Conservation (phyloP, 352 stramenopile genomes). For the Globisporangium uncinulatum region DNA sequence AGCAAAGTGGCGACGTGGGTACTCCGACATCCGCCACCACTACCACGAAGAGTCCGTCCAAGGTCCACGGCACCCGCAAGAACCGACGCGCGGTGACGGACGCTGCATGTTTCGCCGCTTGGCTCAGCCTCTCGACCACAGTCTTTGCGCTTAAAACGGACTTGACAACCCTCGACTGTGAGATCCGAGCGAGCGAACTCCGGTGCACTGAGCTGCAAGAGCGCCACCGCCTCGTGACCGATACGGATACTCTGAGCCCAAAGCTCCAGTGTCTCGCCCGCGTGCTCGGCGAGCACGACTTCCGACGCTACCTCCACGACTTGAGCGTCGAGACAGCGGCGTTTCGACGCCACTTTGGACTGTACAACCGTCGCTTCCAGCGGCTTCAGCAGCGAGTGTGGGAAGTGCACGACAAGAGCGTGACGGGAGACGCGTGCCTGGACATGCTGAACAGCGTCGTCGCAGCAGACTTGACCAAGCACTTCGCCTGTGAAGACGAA, state of each 20-base stretch:
- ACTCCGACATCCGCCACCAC: background rate
- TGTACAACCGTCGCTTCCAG: slow-evolving; percentile 25
- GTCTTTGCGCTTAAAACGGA: slow-evolving; percentile 11
- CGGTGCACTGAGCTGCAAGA: slow-evolving; percentile 12
- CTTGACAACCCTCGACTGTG: slow-evolving; percentile 11
- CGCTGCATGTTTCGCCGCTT: slow-evolving; percentile 15
- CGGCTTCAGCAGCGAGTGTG: slow-evolving; percentile 20
- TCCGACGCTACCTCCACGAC: slow-evolving; percentile 37
- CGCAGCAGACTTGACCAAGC: background rate
- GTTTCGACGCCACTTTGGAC: slow-evolving; percentile 22
- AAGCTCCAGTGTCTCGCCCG: slow-evolving; percentile 50
- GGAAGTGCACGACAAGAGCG: slow-evolving; percentile 3
- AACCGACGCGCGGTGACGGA: background rate
- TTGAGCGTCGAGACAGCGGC: slow-evolving; percentile 29
- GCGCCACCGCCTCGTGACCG: slow-evolving; percentile 7
- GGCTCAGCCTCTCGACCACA: slow-evolving; percentile 18
- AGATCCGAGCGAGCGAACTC: slow-evolving; percentile 18
- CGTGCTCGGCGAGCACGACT: slow-evolving; percentile 36
- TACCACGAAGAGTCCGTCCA: slow-evolving; percentile 5
- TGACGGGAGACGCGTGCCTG: slow-evolving; percentile 10
- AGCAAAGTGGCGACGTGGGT: background rate
- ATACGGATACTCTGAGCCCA: slow-evolving; percentile 17
- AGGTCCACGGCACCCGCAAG: slow-evolving; percentile 2
- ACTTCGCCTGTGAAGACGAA: background rate
- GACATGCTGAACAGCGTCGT: slow-evolving; percentile 10